phyloP scores from a whole-genome alignment of 352 stramenopile species.

The Phytophthora brassicae region DNA sequence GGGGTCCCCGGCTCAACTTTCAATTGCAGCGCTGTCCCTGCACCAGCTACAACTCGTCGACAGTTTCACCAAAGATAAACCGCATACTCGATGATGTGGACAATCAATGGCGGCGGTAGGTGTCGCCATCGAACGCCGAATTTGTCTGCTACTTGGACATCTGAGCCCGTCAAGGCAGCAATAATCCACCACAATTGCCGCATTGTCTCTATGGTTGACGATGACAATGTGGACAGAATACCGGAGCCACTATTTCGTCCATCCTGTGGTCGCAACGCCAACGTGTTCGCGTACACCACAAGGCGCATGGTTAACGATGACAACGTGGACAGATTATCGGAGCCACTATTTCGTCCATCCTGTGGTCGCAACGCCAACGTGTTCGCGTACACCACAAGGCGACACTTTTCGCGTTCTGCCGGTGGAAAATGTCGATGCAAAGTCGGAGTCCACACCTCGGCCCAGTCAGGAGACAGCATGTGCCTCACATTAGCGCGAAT shows the following conservation, averaged over 20 bases:
- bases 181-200: slow-evolving; percentile 13
- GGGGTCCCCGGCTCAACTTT: slow-evolving; percentile 15
- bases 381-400: slow-evolving; percentile 59
- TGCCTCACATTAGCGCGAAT: slow-evolving; percentile 38
- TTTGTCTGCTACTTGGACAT: not conserved
- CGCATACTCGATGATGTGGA: slow-evolving; percentile 60
- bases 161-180: slow-evolving; percentile 7
- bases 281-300: slow-evolving; percentile 40
- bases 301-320: not conserved
- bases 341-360: not conserved
- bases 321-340: not conserved
- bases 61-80: slow-evolving; percentile 58
- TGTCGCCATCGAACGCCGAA: slow-evolving; percentile 41
- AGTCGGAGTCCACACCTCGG: slow-evolving; percentile 56
- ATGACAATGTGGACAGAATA: not conserved
- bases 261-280: slow-evolving; percentile 22
- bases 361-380: slow-evolving; percentile 27
- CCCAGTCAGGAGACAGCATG: slow-evolving; percentile 59
- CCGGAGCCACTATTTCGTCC: not conserved
- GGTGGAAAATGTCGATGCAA: slow-evolving; percentile 54
- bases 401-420: slow-evolving; percentile 58
- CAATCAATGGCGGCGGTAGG: slow-evolving; percentile 41
- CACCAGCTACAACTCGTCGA: slow-evolving; percentile 20
- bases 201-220: slow-evolving; percentile 5
- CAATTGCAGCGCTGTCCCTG: slow-evolving; percentile 14